Percentiles rank a stretch among this genome's conserved stretches.
phyloP scores from a whole-genome alignment of 768 basidiomycete species.

The Mycena pura region DNA sequence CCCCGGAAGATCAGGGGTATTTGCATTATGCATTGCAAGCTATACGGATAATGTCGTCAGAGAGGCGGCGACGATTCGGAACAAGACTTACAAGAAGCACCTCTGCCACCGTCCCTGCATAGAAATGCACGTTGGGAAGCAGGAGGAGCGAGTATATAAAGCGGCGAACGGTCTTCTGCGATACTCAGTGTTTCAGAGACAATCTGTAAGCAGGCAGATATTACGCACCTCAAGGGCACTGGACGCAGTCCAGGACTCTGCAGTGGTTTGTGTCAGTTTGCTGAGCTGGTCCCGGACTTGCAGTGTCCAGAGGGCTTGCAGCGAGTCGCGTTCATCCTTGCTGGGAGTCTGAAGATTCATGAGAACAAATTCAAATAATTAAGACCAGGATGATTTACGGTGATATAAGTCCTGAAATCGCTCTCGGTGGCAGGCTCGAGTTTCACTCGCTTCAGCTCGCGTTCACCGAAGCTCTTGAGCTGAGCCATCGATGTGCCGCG shows the following conservation, averaged over 20 bases:
- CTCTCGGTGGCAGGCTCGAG: not conserved
- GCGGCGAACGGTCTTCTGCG: slow-evolving; percentile 1
- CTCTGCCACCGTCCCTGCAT: slow-evolving; percentile 5
- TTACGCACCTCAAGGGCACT: slow-evolving; percentile 3
- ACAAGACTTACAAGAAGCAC: not conserved
- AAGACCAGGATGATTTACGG: not conserved
- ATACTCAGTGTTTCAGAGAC: not conserved
- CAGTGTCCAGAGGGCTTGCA: slow-evolving; percentile 2
- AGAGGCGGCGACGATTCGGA: not conserved
- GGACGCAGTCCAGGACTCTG: slow-evolving; percentile 1
- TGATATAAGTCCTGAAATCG: slow-evolving; percentile 2
- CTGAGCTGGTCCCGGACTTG: slow-evolving; percentile 1
- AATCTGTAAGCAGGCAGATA: not conserved
- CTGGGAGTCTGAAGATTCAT: not conserved
- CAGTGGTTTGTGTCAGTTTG: slow-evolving; percentile 2
- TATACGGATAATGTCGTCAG: not conserved
- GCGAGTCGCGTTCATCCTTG: slow-evolving; percentile 6
- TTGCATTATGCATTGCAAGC: slow-evolving; percentile 2
- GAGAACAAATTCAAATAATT: not conserved
- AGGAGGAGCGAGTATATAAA: slow-evolving; percentile 2
- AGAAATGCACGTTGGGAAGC: slow-evolving; percentile 11
- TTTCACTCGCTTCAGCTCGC: slow-evolving; percentile 6
- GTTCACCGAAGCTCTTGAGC: slow-evolving; percentile 14
- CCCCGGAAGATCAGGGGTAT: not conserved
- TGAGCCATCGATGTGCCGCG: slow-evolving; percentile 3